Percentiles rank a stretch among this genome's conserved stretches.
These are phyloP conservation scores for Toxoplasma gondii DNA, from an alignment of 169 alveolate species.

Conservation along the genomic window DNA sequence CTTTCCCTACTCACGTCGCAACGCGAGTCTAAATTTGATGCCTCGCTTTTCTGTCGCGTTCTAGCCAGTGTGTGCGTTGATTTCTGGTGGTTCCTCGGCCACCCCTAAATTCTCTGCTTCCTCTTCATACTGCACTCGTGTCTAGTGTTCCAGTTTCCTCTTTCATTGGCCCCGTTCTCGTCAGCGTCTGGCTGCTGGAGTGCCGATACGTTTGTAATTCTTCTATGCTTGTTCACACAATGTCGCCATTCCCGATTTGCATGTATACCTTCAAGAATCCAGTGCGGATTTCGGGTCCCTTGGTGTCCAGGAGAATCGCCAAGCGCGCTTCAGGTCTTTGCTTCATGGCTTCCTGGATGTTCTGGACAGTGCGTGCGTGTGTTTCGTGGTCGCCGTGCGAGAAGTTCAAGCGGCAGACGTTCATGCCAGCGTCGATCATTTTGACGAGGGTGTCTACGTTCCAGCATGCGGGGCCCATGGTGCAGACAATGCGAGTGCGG, in stretches of 20 bases:
- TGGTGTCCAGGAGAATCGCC: slow-evolving; percentile 98
- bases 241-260: not conserved
- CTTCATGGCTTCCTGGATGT: slow-evolving; percentile 91
- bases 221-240: too few relatives aligned
- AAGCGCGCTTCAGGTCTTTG: slow-evolving; percentile 91
- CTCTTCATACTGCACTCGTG: too few relatives aligned
- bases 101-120: too few relatives aligned
- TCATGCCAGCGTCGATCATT: slow-evolving; percentile 96
- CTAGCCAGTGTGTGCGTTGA: too few relatives aligned
- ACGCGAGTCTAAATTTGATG: too few relatives aligned
- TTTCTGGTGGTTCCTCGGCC: too few relatives aligned
- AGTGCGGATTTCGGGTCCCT: slow-evolving; percentile 99
- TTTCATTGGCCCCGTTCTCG: too few relatives aligned
- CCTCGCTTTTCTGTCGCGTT: too few relatives aligned
- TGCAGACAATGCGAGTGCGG: slow-evolving; percentile 96
- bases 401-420: slow-evolving; percentile 97
- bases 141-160: too few relatives aligned
- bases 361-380: slow-evolving; percentile 88
- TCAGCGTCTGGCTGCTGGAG: too few relatives aligned
- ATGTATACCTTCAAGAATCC: slow-evolving; percentile 91
- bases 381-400: slow-evolving; percentile 98
- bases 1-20: too few relatives aligned
- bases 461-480: slow-evolving; percentile 98
- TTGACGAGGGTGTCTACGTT: slow-evolving; percentile 91
- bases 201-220: too few relatives aligned